Evolutionary conservation across 805 yeast species (phyloP).

Genomic region (Pichia phayaonensis): DNA sequence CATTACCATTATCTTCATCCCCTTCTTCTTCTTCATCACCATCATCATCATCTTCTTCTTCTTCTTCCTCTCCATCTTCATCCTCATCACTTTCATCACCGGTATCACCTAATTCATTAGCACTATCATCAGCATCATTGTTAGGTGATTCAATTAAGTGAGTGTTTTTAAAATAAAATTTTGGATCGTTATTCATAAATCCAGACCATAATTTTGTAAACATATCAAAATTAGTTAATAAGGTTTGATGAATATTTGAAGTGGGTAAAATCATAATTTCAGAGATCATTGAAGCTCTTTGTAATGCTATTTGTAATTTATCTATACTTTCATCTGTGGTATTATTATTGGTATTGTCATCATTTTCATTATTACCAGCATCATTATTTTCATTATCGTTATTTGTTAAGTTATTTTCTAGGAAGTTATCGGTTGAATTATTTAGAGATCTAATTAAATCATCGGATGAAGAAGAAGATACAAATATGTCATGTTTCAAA

Average conservation of each 20-base stretch:
- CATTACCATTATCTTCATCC: conserved; percentile 7
- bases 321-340: neutral
- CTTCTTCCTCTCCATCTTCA: neutral
- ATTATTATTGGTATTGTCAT: neutral
- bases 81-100: conserved; percentile 15
- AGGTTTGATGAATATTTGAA: conserved; percentile 15
- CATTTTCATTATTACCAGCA: neutral
- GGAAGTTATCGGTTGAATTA: conserved; percentile 7
- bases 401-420: conserved; percentile 1
- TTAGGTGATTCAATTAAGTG: neutral
- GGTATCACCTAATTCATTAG: too few species aligned
- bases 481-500: conserved; percentile 12
- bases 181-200: conserved; percentile 21
- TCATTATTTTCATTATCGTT: neutral
- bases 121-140: conserved; percentile 9
- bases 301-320: conserved; percentile 15
- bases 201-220: conserved; percentile 28
- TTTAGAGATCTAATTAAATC: neutral
- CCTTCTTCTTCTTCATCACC: conserved; percentile 9
- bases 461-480: neutral
- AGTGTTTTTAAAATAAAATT: conserved; percentile 5
- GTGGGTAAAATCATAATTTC: conserved; percentile 24
- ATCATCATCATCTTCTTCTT: conserved; percentile 13
- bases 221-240: conserved; percentile 19
- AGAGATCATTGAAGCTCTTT: conserved; percentile 24